Evolutionary conservation across 2,329 filamentous ascomycete species (phyloP).

Genomic region (Exserohilum turcica): DNA sequence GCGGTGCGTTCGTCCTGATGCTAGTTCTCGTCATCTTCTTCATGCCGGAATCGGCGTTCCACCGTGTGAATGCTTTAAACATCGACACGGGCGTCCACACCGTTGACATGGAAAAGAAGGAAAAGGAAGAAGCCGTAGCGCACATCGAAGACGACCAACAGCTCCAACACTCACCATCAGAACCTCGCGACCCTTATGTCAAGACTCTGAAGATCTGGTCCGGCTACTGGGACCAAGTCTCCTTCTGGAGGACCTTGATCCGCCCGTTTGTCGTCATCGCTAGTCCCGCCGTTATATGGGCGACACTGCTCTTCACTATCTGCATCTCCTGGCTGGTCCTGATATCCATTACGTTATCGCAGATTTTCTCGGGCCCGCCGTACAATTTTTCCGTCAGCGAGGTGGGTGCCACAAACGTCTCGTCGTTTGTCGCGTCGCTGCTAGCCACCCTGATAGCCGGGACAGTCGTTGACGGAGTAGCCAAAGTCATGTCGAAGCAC

Average conservation of each 20-base stretch:
- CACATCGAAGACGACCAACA: conserved; percentile 13
- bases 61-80: conserved; percentile 17
- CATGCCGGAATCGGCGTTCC: conserved; percentile 31
- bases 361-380: conserved; percentile 33
- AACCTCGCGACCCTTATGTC: conserved; percentile 11
- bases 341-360: conserved; percentile 33
- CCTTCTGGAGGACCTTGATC: conserved; percentile 28
- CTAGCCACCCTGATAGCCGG: conserved; percentile 27
- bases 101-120: conserved; percentile 9
- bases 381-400: conserved; percentile 33
- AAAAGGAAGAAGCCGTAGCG: conserved; percentile 19
- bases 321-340: conserved; percentile 37
- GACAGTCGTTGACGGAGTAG: conserved; percentile 27
- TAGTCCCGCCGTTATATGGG: conserved; percentile 31
- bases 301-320: conserved; percentile 30
- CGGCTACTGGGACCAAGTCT: conserved; percentile 28
- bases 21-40: conserved; percentile 30
- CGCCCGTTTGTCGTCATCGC: conserved; percentile 25
- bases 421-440: conserved; percentile 30
- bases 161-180: background rate
- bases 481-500: conserved; percentile 29
- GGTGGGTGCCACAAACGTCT: conserved; percentile 31
- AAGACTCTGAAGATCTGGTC: conserved; percentile 22
- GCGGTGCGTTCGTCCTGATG: conserved; percentile 27
- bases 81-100: conserved; percentile 25